phyloP scores from a whole-genome alignment of 768 basidiomycete genomes.

The Postia placenta region DNA sequence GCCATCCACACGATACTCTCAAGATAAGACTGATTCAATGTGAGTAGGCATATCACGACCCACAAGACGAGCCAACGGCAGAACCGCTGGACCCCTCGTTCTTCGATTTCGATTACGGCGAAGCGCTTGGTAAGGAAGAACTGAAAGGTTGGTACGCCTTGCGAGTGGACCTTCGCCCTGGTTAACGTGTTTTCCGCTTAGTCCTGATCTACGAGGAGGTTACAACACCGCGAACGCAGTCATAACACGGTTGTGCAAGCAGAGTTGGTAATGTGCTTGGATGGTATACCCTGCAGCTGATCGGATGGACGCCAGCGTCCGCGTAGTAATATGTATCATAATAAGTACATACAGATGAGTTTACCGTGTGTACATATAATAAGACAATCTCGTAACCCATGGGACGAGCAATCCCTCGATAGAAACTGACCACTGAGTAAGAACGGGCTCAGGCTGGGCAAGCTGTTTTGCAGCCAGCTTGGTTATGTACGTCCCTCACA shows the following conservation, averaged over 20 bases:
- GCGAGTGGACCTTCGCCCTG: neutral
- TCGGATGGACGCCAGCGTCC: neutral
- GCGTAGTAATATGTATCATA: slow-evolving; percentile 1
- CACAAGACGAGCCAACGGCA: slow-evolving; percentile 83
- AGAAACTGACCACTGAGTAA: no score
- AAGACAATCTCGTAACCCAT: no score
- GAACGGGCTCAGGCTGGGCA: no score
- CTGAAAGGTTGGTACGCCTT: slow-evolving; percentile 47
- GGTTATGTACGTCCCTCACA: no score
- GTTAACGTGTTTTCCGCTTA: slow-evolving; percentile 5
- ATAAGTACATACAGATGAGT: no score
- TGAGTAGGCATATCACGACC: slow-evolving; percentile 77
- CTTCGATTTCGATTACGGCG: slow-evolving; percentile 78
- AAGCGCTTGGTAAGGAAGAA: slow-evolving; percentile 57
- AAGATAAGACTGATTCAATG: slow-evolving; percentile 1
- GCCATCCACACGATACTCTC: neutral
- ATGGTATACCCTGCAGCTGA: neutral
- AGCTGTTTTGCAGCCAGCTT: no score
- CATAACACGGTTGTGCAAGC: neutral
- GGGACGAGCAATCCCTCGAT: no score
- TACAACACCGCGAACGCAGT: slow-evolving; percentile 16
- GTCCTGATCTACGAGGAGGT: slow-evolving; percentile 30
- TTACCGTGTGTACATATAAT: no score
- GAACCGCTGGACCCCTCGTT: slow-evolving; percentile 68
- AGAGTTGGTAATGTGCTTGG: neutral